Base-by-base conservation (phyloP, 805 yeast species). In the Myxozyma lipomycoides region DNA sequence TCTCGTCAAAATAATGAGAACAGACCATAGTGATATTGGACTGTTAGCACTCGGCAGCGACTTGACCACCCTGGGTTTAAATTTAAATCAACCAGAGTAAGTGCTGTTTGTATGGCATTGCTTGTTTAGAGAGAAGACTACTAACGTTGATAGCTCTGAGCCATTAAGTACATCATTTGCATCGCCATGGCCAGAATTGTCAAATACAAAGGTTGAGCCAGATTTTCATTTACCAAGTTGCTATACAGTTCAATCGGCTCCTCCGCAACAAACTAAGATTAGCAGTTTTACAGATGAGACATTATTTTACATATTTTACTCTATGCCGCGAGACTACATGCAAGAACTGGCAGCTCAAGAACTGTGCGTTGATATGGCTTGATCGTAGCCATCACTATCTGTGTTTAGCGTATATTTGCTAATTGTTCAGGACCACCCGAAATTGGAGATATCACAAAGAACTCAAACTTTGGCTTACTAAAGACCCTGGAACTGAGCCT, bases 391-490 rank as follows among this genome's bases (percentile, higher is more conserved):
- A 9, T 37, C 17, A n/a, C n/a, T n/a, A n/a, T n/a, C n/a, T n/a
- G n/a, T n/a, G n/a, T n/a, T n/a, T n/a, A n/a, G n/a, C n/a, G n/a
- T 37, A 37, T 37, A 10, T 9, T 12, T 37, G 10, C 10, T 10
- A 10, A 10, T 37, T 37, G 18, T 10, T 3, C 28, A 42, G 40
- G 32, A 87, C 88, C 62, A 82, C 82, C 56, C 77, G 98, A 62
- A 93, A 91, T 70, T 93, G 99, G 99, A 78, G 98, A 60, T 93
- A 86, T 64, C 98, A 93, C 70, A 91, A 89, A 70, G 95, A 88
- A 55, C 77, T 93, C 49, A 95, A 90, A 71, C 89, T 93, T 45
- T 93, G 98, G 98, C 72, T 93, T 52, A 93, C 98, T 10, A 93
- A 93, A 68, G 96, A 89, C 63, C 86, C 95, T 25, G 79, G 81